These are phyloP conservation scores for Limtongozyma cylindracea DNA, from an alignment of 805 yeast genomes.

Conservation along the genomic window DNA sequence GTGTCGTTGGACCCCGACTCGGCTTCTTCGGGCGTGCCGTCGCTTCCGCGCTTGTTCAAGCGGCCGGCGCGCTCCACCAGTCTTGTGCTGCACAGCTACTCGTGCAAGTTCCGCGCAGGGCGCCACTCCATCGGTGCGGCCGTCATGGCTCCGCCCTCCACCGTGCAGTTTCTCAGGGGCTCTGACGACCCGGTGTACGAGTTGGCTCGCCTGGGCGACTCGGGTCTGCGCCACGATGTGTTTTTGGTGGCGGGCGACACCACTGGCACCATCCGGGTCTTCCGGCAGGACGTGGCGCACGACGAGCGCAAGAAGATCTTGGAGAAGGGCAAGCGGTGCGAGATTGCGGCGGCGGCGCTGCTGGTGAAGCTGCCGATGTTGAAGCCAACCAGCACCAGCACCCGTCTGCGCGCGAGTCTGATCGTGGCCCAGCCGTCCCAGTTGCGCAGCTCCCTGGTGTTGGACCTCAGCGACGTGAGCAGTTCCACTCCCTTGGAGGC, in stretches of 20 bases:
- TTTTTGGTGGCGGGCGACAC: conserved; percentile 62
- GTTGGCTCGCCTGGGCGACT: conserved; percentile 8
- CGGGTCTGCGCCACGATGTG: conserved; percentile 7
- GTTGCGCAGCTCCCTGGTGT: no score
- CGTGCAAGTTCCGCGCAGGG: conserved; percentile 61
- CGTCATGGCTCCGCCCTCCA: conserved; percentile 46
- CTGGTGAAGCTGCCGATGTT: no score
- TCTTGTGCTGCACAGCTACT: conserved; percentile 32
- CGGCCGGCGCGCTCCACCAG: conserved; percentile 5
- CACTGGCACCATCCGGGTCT: conserved; percentile 46
- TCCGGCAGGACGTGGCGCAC: conserved; percentile 56
- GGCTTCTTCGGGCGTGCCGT: conserved; percentile 7
- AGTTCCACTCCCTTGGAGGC: no score
- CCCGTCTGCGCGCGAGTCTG: no score
- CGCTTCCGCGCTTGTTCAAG: conserved; percentile 7
- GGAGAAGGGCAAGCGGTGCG: no score
- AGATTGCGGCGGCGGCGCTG: no score
- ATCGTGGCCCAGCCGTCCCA: no score
- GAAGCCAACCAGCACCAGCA: no score
- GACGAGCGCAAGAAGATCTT: conserved; percentile 6
- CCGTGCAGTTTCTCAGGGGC: conserved; percentile 35
- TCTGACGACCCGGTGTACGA: conserved; percentile 70
- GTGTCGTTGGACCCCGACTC: no score
- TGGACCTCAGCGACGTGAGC: no score
- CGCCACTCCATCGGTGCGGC: conserved; percentile 53